A percentile compares a stretch with the other conserved stretches of the same genome.
Evolutionary conservation across 345 rosid genomes (phyloP).

Genomic region (Hypericum perforatum): DNA sequence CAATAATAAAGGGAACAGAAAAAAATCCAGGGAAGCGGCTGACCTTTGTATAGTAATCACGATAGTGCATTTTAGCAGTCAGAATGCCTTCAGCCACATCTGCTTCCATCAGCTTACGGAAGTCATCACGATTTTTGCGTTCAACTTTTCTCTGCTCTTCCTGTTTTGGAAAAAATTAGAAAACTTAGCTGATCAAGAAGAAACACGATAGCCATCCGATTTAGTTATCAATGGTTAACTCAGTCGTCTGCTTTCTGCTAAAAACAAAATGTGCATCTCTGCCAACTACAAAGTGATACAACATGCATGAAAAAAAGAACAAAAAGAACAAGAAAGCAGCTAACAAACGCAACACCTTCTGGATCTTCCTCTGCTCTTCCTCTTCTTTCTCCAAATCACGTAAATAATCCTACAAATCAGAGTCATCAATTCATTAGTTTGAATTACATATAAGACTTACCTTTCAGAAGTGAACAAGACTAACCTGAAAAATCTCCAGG

Average conservation of each 20-base stretch:
- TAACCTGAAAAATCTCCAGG: constrained; percentile 81
- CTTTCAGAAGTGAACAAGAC: constrained; percentile 4
- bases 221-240: too few species aligned
- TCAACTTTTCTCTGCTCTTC: constrained; percentile 82
- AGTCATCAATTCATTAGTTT: constrained; percentile 24
- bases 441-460: neutral
- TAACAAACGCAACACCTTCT: constrained; percentile 45
- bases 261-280: too few species aligned
- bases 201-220: too few species aligned
- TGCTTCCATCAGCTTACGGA: constrained; percentile 79
- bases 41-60: constrained; percentile 75
- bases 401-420: constrained; percentile 54
- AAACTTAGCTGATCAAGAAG: constrained; percentile 8
- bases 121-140: constrained; percentile 94
- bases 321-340: neutral
- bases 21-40: constrained; percentile 12
- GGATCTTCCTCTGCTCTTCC: constrained; percentile 82
- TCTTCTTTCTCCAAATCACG: constrained; percentile 82
- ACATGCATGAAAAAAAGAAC: too few species aligned
- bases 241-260: too few species aligned
- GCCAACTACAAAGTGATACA: too few species aligned
- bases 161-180: constrained; percentile 28
- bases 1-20: constrained; percentile 4
- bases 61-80: constrained; percentile 76
- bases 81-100: constrained; percentile 60